Conservation (phyloP, 1,139 yeast genomes). For the Candida neerlandica region DNA sequence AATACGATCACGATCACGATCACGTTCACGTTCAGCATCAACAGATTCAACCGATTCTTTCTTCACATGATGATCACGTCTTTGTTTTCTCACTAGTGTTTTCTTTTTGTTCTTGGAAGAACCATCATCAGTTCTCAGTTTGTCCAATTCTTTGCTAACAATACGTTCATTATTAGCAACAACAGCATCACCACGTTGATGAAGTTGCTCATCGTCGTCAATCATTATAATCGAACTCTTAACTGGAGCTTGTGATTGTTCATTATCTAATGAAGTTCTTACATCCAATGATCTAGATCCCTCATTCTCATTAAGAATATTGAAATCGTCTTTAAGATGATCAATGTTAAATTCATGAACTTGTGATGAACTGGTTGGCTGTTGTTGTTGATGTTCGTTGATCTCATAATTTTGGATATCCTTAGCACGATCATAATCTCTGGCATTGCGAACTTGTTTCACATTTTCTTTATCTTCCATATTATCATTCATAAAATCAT, state of each 20-base stretch:
- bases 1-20: no score
- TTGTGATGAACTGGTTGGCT: not conserved
- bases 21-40: not conserved
- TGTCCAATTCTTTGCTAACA: not conserved
- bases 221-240: constrained; percentile 3
- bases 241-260: not conserved
- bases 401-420: not conserved
- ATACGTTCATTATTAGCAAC: no score
- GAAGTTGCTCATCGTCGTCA: constrained; percentile 8
- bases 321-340: constrained; percentile 5
- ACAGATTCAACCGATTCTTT: constrained; percentile 6
- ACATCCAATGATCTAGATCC: not conserved
- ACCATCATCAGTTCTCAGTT: not conserved
- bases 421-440: not conserved
- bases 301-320: not conserved
- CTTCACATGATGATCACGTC: not conserved
- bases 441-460: not conserved
- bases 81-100: constrained; percentile 1
- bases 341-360: constrained; percentile 7
- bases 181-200: no score
- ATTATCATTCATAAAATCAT: constrained; percentile 1
- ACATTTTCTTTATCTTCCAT: constrained; percentile 15
- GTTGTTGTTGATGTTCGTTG: not conserved
- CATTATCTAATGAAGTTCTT: not conserved
- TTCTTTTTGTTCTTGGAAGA: constrained; percentile 2